Base-by-base conservation (phyloP, 1,284 basidiomycete species). In the Heterobasidion irregulare region DNA sequence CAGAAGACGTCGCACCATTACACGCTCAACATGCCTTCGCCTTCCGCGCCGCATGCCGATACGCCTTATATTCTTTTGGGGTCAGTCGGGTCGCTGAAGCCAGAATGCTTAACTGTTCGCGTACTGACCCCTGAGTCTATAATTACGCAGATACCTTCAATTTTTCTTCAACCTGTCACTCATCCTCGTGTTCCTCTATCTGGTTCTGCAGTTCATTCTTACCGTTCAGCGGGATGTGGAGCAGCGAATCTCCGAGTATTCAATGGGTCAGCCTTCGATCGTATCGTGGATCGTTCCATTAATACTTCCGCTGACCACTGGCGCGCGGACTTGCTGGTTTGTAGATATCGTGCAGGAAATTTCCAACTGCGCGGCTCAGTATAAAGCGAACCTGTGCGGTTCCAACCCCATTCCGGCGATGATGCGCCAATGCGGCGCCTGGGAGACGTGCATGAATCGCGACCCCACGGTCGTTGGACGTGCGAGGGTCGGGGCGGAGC, bases 361-460 rank as follows among this genome's bases (percentile, higher is more conserved):
- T 61, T 78, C 87, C 26, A 79, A 86, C 63, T 98, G 94, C 70
- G 80, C 89, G 2, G 71, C 84, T 43, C 79, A 87, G 56, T 91
- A 87, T 75, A 83, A 84, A 66, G 81, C 84, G 56, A 96, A 96
- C 69, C 76, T 86, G n/a, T 97, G 94, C 68, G 83, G 79, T n/a
- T 68, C 73, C 19, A 81, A 75, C 62, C 78, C 86, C 16, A 80
- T 94, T 7, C 94, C 94, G 16, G 90, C 89, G 8, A 89, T 96
- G 88, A 78, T 83, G 50, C 78, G 82, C 44, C 86, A 89, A 66
- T 98, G 94, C 68, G 78, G 79, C 49, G 79, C 79, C 55, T 98
- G 96, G 96, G 90, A 95, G 65, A 83, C 84, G n/a, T 99, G 96
- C 69, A 97, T 98, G 91, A 86, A 89, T 68, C 88, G 92, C 55